A percentile compares a stretch with the other conserved stretches of the same genome.
phyloP scores from a whole-genome alignment of 2,329 filamentous ascomycete genomes.

The Aschersonia sp. region DNA sequence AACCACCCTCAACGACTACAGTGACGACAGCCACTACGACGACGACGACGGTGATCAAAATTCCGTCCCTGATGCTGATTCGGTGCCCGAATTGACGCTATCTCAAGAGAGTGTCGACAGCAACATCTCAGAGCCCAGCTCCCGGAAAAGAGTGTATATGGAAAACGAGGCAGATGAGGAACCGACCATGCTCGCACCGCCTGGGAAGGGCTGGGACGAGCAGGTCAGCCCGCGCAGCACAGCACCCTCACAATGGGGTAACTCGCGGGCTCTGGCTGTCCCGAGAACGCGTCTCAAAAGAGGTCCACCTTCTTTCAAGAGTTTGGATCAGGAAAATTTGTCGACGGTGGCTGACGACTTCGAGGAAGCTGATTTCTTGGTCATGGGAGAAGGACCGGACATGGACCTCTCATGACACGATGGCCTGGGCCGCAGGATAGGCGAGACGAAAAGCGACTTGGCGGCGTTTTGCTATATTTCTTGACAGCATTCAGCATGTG shows the following conservation, averaged over 20 bases:
- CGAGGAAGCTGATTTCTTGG: conserved; percentile 53
- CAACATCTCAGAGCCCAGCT: conserved; percentile 12
- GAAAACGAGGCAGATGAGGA: conserved; percentile 24
- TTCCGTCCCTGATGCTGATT: conserved; percentile 18
- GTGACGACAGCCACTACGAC: conserved; percentile 7
- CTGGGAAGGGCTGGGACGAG: conserved; percentile 17
- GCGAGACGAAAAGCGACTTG: too few relatives aligned
- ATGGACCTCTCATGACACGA: conserved; percentile 17
- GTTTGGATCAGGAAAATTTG: conserved; percentile 31
- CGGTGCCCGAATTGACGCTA: conserved; percentile 33
- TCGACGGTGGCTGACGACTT: conserved; percentile 37
- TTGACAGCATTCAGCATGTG: too few relatives aligned
- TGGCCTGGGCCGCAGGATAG: too few relatives aligned
- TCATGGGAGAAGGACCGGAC: conserved; percentile 26
- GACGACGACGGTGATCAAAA: conserved; percentile 9
- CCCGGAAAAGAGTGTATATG: conserved; percentile 33
- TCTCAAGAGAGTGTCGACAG: conserved; percentile 39
- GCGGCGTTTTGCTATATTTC: not conserved
- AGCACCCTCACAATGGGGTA: conserved; percentile 20
- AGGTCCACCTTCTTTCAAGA: conserved; percentile 6
- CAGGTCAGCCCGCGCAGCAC: conserved; percentile 25
- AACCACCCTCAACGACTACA: conserved; percentile 19
- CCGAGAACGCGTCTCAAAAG: conserved; percentile 21
- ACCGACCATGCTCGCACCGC: not conserved
- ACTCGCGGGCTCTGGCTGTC: conserved; percentile 32